Percentiles rank a stretch among this genome's conserved stretches.
These are phyloP conservation scores for Hemileccinum impolitum DNA, from an alignment of 768 basidiomycete genomes.

Conservation along the genomic window DNA sequence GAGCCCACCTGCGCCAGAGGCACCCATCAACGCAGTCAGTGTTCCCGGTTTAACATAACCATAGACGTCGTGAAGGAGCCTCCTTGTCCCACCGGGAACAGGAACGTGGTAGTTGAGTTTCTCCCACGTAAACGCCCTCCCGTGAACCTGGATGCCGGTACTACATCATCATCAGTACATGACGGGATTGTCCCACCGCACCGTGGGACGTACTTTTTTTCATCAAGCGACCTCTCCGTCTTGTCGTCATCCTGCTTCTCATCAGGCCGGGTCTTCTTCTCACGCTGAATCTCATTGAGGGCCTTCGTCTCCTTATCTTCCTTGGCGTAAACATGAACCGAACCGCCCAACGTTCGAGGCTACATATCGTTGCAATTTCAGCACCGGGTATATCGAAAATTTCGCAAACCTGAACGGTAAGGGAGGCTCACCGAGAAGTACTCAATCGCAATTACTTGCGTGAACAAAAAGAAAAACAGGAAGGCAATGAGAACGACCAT, in stretches of 20 bases:
- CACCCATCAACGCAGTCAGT: conserved; percentile 88
- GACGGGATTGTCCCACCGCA: background rate
- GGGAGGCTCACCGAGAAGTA: conserved; percentile 50
- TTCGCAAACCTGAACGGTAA: too few species aligned
- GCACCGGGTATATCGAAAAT: background rate
- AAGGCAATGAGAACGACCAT: conserved; percentile 71
- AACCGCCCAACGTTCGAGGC: conserved; percentile 35
- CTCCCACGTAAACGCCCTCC: conserved; percentile 76
- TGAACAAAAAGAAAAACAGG: conserved; percentile 63
- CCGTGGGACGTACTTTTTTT: conserved; percentile 13
- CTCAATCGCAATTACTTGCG: conserved; percentile 67
- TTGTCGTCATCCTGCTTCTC: conserved; percentile 30
- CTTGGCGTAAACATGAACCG: conserved; percentile 57
- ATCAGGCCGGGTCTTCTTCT: conserved; percentile 46
- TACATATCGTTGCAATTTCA: conserved; percentile 8
- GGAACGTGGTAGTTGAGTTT: conserved; percentile 74
- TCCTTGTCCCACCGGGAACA: conserved; percentile 53
- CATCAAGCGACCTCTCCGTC: conserved; percentile 20
- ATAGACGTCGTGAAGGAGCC: conserved; percentile 69
- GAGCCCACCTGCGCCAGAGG: conserved; percentile 64
- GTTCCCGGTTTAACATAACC: conserved; percentile 86
- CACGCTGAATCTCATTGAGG: conserved; percentile 49
- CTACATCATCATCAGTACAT: conserved; percentile 8
- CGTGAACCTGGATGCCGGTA: background rate
- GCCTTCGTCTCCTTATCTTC: conserved; percentile 53